These are phyloP conservation scores for Gyrodon lividus DNA, from an alignment of 768 basidiomycete species.

Conservation along the genomic window DNA sequence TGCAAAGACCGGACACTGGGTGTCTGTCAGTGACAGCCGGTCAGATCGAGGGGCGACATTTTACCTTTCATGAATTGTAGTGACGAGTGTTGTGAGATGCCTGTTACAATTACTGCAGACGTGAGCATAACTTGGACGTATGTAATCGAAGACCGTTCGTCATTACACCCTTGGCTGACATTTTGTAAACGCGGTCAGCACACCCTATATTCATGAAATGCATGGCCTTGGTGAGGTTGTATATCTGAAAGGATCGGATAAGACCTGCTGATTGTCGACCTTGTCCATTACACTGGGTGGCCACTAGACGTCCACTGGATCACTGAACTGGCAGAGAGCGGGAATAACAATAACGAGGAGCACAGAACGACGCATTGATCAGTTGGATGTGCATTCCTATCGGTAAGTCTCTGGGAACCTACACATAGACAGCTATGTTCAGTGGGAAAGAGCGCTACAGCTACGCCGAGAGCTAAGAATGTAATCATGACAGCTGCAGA, in stretches of 20 bases:
- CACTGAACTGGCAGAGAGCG: background rate
- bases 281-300: background rate
- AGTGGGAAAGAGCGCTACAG: background rate
- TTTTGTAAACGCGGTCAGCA: background rate
- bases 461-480: background rate
- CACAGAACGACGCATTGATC: background rate
- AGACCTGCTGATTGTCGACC: background rate
- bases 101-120: background rate
- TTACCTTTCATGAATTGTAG: constrained; percentile 5
- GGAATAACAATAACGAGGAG: background rate
- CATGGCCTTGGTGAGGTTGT: background rate
- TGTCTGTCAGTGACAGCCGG: background rate
- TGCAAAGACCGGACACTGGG: background rate
- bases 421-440: background rate
- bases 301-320: background rate
- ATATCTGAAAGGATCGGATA: background rate
- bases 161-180: background rate
- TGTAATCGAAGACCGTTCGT: background rate
- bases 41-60: background rate
- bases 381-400: too few relatives aligned
- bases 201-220: background rate
- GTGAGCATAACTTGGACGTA: background rate
- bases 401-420: too few relatives aligned
- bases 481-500: background rate
- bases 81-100: background rate